phyloP scores from a whole-genome alignment of 805 yeast genomes.

The Suhomyces canberraensis region DNA sequence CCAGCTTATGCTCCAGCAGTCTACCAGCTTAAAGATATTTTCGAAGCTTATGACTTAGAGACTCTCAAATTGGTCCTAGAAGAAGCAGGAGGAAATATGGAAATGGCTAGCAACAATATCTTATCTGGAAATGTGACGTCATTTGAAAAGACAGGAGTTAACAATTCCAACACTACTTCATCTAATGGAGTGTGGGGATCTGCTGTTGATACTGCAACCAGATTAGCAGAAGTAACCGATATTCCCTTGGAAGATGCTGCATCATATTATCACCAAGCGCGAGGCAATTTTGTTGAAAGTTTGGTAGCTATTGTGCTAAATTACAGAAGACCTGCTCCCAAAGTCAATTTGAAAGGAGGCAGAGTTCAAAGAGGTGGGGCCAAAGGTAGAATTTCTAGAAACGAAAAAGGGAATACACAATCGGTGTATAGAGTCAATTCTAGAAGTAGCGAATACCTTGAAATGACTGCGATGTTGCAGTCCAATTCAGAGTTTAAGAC shows the following conservation, averaged over 20 bases:
- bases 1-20: slow-evolving; percentile 13
- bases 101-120: slow-evolving; percentile 21
- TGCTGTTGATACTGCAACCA: slow-evolving; percentile 12
- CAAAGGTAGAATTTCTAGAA: not conserved
- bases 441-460: slow-evolving; percentile 24
- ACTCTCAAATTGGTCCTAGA: slow-evolving; percentile 27
- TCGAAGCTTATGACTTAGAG: slow-evolving; percentile 39
- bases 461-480: slow-evolving; percentile 18
- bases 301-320: slow-evolving; percentile 32
- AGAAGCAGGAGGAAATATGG: slow-evolving; percentile 28
- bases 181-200: slow-evolving; percentile 10
- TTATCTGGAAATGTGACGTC: slow-evolving; percentile 5
- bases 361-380: slow-evolving; percentile 31
- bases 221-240: slow-evolving; percentile 17
- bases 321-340: slow-evolving; percentile 7
- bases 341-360: slow-evolving; percentile 17
- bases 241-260: slow-evolving; percentile 5
- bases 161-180: not conserved
- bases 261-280: slow-evolving; percentile 24
- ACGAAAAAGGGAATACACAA: not conserved
- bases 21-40: slow-evolving; percentile 36
- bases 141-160: not conserved
- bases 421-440: slow-evolving; percentile 14
- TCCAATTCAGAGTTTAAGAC: slow-evolving; percentile 31
- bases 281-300: slow-evolving; percentile 27